Base-by-base conservation (phyloP, 192 early-diverging fungal species). In the Dimargaris xerosporica region DNA sequence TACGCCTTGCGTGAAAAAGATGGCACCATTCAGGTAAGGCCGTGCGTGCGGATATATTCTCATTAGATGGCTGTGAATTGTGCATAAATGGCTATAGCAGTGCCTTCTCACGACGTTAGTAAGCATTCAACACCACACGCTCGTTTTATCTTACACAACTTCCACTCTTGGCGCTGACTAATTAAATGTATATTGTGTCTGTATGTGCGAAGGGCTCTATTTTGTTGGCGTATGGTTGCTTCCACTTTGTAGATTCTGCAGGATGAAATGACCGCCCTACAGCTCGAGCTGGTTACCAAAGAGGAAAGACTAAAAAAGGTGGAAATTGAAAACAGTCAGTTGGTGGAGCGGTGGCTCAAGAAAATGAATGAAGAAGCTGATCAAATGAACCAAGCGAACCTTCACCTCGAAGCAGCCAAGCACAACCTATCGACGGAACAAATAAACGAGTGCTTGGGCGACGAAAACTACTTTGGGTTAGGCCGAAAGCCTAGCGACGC, bases 361-460 rank as follows among this genome's bases (percentile, higher is more conserved):
- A 92, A 86, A 71, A 91, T 81, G 86, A 90, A 86, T 64, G 84
- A 88, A 62, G 86, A 91, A 65, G 94, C 89, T 1, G 82, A 89
- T 39, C 85, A 85, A 66, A 89, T 98, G 83, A 96, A 98, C 69
- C 89, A 90, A 48, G 91, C 85, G 4, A 98, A 91, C 61, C 78
- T 81, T 54, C 89, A 90, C 74, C 80, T 90, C 64, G 95, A 94
- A 81, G 65, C 58, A 76, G 69, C 86, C 84, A 75, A 68, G 67
- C 72, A 48, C 54, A 13, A 31, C 44, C 16, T 47, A 30, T 62
- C 26, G 17, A 2, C 17, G 7, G 52, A 55, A 17, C 45, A 21
- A 50, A n/a, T 55, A 3, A 30, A 50, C 43, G 52, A 68, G 54
- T 61, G 47, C 23, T 19, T 64, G 25, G 66, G 54, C 45, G 42